phyloP scores from a whole-genome alignment of 495 filamentous ascomycete genomes.

The Parathielavia appendiculata region DNA sequence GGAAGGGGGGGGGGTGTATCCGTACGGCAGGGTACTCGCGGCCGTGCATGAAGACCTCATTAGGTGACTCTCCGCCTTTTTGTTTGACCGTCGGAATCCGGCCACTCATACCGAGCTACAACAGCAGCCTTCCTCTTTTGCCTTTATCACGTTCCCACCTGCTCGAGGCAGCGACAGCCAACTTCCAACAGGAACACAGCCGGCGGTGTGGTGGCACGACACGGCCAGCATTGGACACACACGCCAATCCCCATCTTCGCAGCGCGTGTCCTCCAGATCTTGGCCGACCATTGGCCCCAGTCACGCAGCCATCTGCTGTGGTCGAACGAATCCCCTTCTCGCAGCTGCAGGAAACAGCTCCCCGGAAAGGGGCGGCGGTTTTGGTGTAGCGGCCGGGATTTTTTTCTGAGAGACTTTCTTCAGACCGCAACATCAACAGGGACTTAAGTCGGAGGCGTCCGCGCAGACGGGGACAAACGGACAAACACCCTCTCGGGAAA shows the following conservation, averaged over 20 bases:
- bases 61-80: constrained; percentile 22
- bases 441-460: neutral
- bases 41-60: constrained; percentile 33
- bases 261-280: constrained; percentile 24
- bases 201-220: constrained; percentile 32
- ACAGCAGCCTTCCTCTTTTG: constrained; percentile 6
- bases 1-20: constrained; percentile 6
- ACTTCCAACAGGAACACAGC: constrained; percentile 23
- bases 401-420: neutral
- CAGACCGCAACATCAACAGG: neutral
- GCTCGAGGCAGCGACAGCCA: constrained; percentile 16
- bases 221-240: constrained; percentile 21
- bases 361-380: constrained; percentile 19
- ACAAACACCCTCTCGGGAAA: neutral
- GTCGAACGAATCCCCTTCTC: constrained; percentile 27
- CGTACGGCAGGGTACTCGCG: constrained; percentile 21
- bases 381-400: constrained; percentile 18
- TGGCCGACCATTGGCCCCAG: constrained; percentile 30
- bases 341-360: constrained; percentile 14
- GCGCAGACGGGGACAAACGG: neutral
- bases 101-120: constrained; percentile 21
- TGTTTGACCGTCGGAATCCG: constrained; percentile 26
- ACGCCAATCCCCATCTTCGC: constrained; percentile 28
- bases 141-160: constrained; percentile 9
- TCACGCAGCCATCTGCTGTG: constrained; percentile 19